phyloP scores from a whole-genome alignment of 441 rosid genomes.

The Bruguiera hainesii region DNA sequence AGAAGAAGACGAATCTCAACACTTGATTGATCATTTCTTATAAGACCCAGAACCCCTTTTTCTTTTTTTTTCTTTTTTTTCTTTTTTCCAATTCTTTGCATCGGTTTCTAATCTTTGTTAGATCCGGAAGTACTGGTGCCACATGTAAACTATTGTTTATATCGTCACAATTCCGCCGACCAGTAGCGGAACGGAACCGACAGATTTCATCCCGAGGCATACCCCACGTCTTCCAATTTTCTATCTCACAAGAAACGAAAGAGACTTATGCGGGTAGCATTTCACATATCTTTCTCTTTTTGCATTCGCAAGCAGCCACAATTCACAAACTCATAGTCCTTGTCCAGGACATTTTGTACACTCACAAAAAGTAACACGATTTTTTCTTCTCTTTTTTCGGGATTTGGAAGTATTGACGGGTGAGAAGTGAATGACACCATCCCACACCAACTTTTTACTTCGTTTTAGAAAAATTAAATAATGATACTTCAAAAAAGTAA shows the following conservation, averaged over 20 bases:
- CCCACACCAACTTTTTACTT: too few species aligned
- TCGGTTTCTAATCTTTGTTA: conserved; percentile 33
- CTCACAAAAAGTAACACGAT: background rate
- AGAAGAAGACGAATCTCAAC: conserved; percentile 34
- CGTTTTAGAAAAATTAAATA: too few species aligned
- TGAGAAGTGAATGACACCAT: too few species aligned
- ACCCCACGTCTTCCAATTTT: conserved; percentile 15
- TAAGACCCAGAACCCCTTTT: conserved; percentile 22
- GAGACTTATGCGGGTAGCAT: conserved; percentile 42
- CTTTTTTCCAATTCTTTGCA: conserved; percentile 21
- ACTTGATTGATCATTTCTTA: conserved; percentile 29
- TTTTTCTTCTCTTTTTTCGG: background rate
- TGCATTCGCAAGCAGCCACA: conserved; percentile 24
- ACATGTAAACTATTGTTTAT: background rate
- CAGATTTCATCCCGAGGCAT: conserved; percentile 24
- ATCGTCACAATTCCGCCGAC: background rate
- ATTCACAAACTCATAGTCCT: conserved; percentile 26
- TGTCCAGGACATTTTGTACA: conserved; percentile 34
- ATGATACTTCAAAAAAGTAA: too few species aligned
- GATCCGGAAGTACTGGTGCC: conserved; percentile 27
- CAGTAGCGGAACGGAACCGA: conserved; percentile 26
- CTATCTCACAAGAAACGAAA: conserved; percentile 38
- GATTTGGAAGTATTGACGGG: too few species aligned
- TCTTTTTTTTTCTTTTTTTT: background rate
- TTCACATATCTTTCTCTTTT: conserved; percentile 2